Evolutionary conservation across 2,329 filamentous ascomycete species (phyloP).

Genomic region (Aspergillus latus): DNA sequence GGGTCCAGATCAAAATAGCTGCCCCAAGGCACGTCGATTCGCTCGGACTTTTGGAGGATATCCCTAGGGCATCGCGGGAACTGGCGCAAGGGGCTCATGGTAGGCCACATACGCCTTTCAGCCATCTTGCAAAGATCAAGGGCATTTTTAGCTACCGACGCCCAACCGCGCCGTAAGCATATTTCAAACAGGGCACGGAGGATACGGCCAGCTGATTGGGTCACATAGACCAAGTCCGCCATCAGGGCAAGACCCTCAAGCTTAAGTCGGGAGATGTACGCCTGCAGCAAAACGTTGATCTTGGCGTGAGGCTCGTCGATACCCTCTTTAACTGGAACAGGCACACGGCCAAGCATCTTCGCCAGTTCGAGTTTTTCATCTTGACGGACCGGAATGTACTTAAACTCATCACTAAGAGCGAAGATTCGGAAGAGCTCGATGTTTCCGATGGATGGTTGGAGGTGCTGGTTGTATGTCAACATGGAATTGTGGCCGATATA

Average conservation of each 20-base stretch:
- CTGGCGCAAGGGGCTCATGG: slow-evolving; percentile 92
- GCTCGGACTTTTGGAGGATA: slow-evolving; percentile 86
- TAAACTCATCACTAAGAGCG: slow-evolving; percentile 94
- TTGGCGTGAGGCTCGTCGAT: slow-evolving; percentile 97
- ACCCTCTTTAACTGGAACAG: slow-evolving; percentile 95
- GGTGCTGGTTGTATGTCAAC: slow-evolving; percentile 93
- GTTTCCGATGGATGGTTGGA: slow-evolving; percentile 86
- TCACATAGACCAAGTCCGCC: slow-evolving; percentile 98
- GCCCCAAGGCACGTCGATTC: slow-evolving; percentile 89
- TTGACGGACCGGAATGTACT: slow-evolving; percentile 95
- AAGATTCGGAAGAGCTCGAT: slow-evolving; percentile 98
- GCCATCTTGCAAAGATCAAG: slow-evolving; percentile 98
- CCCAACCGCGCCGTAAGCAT: slow-evolving; percentile 94
- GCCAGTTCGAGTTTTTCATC: slow-evolving; percentile 96
- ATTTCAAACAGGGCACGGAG: slow-evolving; percentile 96
- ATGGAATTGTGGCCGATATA: slow-evolving; percentile 97
- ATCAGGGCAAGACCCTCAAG: slow-evolving; percentile 92
- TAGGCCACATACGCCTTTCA: slow-evolving; percentile 99
- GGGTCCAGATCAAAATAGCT: slow-evolving; percentile 96
- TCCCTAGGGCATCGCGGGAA: slow-evolving; percentile 81
- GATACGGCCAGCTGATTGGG: slow-evolving; percentile 95
- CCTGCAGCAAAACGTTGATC: slow-evolving; percentile 95
- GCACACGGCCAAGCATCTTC: slow-evolving; percentile 84
- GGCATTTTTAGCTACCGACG: slow-evolving; percentile 85
- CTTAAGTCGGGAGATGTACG: slow-evolving; percentile 92